Conservation (phyloP, 2,329 filamentous ascomycete species). For the Xylariomycetidae sp. region DNA sequence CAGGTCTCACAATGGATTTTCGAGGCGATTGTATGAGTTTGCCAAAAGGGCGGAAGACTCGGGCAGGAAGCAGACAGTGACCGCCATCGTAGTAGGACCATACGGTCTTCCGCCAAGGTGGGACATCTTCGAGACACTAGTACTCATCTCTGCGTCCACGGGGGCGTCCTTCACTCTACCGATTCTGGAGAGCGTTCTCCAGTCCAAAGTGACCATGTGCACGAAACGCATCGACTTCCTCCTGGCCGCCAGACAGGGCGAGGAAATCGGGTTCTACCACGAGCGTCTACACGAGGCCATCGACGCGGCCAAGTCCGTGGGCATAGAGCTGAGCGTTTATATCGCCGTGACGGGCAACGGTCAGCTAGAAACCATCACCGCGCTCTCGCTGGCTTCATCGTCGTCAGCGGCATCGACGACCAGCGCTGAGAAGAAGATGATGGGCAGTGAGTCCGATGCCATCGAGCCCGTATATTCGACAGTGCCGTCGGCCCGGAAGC, state of each 20-base stretch:
- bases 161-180: slow-evolving; percentile 59
- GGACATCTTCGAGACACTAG: slow-evolving; percentile 54
- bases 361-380: slow-evolving; percentile 17
- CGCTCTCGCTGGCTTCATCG: slow-evolving; percentile 11
- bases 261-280: slow-evolving; percentile 53
- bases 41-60: slow-evolving; percentile 33
- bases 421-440: slow-evolving; percentile 19
- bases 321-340: slow-evolving; percentile 47
- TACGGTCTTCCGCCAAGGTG: slow-evolving; percentile 52
- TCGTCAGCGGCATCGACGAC: slow-evolving; percentile 11
- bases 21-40: slow-evolving; percentile 44
- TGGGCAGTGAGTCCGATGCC: slow-evolving; percentile 10
- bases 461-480: slow-evolving; percentile 18
- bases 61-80: slow-evolving; percentile 29
- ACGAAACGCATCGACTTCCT: slow-evolving; percentile 50
- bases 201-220: slow-evolving; percentile 37
- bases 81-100: slow-evolving; percentile 50
- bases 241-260: slow-evolving; percentile 44
- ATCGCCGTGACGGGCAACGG: slow-evolving; percentile 46
- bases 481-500: slow-evolving; percentile 10
- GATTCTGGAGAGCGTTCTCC: slow-evolving; percentile 51
- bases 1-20: slow-evolving; percentile 53
- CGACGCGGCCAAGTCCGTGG: slow-evolving; percentile 35
- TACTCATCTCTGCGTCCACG: slow-evolving; percentile 58
- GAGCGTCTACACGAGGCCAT: slow-evolving; percentile 43